Evolutionary conservation across 2,329 filamentous ascomycete genomes (phyloP).

Genomic region (Endoconidiophora polonica): DNA sequence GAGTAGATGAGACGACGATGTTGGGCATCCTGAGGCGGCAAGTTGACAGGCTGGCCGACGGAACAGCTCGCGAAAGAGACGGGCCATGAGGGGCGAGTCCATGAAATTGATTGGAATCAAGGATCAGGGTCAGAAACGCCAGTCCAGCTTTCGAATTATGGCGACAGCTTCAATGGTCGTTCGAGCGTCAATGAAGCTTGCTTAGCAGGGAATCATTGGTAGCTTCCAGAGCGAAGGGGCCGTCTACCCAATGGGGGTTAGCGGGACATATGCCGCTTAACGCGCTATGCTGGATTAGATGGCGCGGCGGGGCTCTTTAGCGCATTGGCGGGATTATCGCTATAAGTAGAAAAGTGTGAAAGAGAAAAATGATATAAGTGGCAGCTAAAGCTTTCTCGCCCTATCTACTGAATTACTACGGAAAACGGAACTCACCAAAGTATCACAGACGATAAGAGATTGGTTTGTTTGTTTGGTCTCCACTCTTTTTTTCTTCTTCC

Average conservation of each 20-base stretch:
- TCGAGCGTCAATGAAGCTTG: no score
- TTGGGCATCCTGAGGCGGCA: slow-evolving; percentile 25
- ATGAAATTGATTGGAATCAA: slow-evolving; percentile 27
- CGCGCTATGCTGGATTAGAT: background rate
- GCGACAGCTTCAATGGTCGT: no score
- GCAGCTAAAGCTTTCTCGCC: no score
- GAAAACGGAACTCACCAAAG: no score
- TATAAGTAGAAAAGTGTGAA: background rate
- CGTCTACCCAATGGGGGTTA: background rate
- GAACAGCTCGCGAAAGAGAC: slow-evolving; percentile 75
- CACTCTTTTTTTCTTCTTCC: background rate
- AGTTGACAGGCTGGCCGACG: slow-evolving; percentile 44
- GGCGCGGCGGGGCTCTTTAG: background rate
- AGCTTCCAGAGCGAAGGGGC: background rate
- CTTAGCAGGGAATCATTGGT: background rate
- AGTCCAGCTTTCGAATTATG: background rate
- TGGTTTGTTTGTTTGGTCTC: no score
- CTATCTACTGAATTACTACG: no score
- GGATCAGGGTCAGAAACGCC: slow-evolving; percentile 3
- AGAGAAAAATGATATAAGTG: no score
- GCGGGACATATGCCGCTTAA: background rate
- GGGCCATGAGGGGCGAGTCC: slow-evolving; percentile 65
- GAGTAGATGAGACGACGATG: slow-evolving; percentile 16
- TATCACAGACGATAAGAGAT: no score
- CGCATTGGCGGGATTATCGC: slow-evolving; percentile 10